Evolutionary conservation across 805 yeast genomes (phyloP).

Genomic region (Spathaspora hagerdaliae): DNA sequence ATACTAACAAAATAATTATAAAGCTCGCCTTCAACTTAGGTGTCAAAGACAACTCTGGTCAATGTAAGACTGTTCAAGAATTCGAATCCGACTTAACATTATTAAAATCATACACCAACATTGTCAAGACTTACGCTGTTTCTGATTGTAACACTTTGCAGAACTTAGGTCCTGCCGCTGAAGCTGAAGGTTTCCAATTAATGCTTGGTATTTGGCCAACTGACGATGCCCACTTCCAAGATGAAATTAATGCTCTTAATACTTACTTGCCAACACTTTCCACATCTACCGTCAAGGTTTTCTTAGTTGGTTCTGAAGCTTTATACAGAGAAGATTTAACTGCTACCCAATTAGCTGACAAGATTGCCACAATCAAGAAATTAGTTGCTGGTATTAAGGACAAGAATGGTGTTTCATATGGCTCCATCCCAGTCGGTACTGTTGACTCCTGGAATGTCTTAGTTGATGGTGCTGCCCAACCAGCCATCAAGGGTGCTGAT

Average conservation of each 20-base stretch:
- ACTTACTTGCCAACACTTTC: conserved; percentile 70
- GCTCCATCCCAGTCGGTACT: conserved; percentile 75
- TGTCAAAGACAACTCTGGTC: conserved; percentile 68
- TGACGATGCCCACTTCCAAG: conserved; percentile 70
- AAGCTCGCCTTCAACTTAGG: conserved; percentile 82
- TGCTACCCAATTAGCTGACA: conserved; percentile 66
- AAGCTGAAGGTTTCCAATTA: conserved; percentile 67
- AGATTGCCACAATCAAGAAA: conserved; percentile 59
- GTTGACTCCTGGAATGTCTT: conserved; percentile 95
- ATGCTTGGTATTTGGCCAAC: conserved; percentile 94
- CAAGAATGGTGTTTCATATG: conserved; percentile 75
- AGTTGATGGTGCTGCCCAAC: conserved; percentile 70
- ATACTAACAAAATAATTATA: conserved; percentile 10
- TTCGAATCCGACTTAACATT: conserved; percentile 63
- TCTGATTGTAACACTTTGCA: conserved; percentile 91
- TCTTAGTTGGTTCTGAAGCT: conserved; percentile 94
- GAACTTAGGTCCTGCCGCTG: conserved; percentile 83
- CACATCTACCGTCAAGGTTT: conserved; percentile 62
- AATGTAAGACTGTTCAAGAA: conserved; percentile 72
- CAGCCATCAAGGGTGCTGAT: conserved; percentile 79
- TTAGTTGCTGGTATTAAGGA: conserved; percentile 62
- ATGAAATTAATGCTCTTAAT: conserved; percentile 70
- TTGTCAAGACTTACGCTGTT: conserved; percentile 83
- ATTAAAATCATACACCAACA: conserved; percentile 55
- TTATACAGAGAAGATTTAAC: conserved; percentile 86